Base-by-base conservation (phyloP, 208 protist species). In the Leptomonas pyrrhocoris region DNA sequence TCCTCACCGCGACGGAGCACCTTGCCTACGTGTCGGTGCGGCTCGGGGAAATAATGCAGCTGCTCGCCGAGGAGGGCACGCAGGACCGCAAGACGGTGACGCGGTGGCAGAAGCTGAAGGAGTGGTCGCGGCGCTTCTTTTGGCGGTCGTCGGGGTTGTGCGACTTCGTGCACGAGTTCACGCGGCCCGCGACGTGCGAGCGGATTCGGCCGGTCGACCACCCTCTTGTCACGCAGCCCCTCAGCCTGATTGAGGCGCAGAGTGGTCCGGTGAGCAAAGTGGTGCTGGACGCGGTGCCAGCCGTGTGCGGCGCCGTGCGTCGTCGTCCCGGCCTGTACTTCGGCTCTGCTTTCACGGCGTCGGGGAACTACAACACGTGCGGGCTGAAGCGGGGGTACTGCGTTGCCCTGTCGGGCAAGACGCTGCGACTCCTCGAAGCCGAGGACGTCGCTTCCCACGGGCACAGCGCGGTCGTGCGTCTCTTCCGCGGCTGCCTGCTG, bases 161-260 rank as follows among this genome's bases (percentile, higher is more conserved):
- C 16, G 79, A 86, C 16, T 81, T 89, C 56, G 76, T 88, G 7
- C 60, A 71, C n/a, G 87, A 92, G 72, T 92, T 92, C 71, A 71
- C 75, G 49, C 73, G 40, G 27, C 71, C 66, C 13, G 64, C 61
- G 36, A 79, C 64, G 50, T 76, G 50, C 45, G 79, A 81, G 59
- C 30, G 48, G 5, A 72, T 88, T n/a, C 74, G 78, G 40, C 82
- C 82, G 36, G 34, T 88, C 13, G 74, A 76, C 73, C 75, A 83
- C 69, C 73, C 60, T 7, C 63, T 76, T 46, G 64, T 56, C 59
- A 82, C 62, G 23, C 71, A 69, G 53, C 57, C 68, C 12, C 68
- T 55, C 23, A 75, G 73, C 54, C 25, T 30, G 21, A 36, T 73
- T 1, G 50, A 73, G 66, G 60, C 49, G 48, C 73, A 30, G 25